Conservation (phyloP, 2,329 filamentous ascomycete genomes). For the Arachnomyces sp. region DNA sequence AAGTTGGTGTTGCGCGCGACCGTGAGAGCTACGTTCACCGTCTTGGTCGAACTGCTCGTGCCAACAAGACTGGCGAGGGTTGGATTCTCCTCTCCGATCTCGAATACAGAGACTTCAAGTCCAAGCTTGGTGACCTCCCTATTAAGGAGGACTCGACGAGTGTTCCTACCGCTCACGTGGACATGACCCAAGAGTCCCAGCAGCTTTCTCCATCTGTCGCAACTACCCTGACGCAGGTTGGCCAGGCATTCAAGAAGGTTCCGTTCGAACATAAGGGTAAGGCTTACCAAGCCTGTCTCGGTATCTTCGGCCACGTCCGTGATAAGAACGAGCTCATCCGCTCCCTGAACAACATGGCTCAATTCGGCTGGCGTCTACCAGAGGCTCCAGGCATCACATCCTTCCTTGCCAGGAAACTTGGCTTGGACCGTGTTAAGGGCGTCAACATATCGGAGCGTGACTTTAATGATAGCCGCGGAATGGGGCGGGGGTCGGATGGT, state of each 20-base stretch:
- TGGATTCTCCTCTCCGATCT: conserved; percentile 49
- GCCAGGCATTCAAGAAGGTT: conserved; percentile 19
- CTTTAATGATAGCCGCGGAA: no score
- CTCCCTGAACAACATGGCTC: conserved; percentile 36
- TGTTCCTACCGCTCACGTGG: conserved; percentile 29
- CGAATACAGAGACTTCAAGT: conserved; percentile 44
- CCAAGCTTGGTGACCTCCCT: conserved; percentile 45
- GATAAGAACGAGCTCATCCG: conserved; percentile 33
- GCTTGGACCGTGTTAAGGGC: conserved; percentile 19
- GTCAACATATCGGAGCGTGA: no score
- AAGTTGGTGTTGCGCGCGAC: conserved; percentile 56
- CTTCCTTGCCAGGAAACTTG: conserved; percentile 21
- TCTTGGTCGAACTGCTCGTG: conserved; percentile 64
- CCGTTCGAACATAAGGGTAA: conserved; percentile 33
- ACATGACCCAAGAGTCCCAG: conserved; percentile 26
- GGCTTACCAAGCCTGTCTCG: conserved; percentile 50
- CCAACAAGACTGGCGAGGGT: conserved; percentile 55
- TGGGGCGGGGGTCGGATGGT: no score
- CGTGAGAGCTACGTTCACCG: conserved; percentile 70
- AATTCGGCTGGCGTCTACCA: conserved; percentile 41
- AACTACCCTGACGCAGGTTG: conserved; percentile 26
- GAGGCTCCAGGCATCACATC: conserved; percentile 27
- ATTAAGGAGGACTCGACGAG: conserved; percentile 43
- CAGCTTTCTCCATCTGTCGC: conserved; percentile 9
- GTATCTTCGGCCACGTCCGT: background rate